A percentile compares a stretch with the other conserved stretches of the same genome.
phyloP scores from a whole-genome alignment of 139 green algal genomes.

The Pycnococcus provasolii region DNA sequence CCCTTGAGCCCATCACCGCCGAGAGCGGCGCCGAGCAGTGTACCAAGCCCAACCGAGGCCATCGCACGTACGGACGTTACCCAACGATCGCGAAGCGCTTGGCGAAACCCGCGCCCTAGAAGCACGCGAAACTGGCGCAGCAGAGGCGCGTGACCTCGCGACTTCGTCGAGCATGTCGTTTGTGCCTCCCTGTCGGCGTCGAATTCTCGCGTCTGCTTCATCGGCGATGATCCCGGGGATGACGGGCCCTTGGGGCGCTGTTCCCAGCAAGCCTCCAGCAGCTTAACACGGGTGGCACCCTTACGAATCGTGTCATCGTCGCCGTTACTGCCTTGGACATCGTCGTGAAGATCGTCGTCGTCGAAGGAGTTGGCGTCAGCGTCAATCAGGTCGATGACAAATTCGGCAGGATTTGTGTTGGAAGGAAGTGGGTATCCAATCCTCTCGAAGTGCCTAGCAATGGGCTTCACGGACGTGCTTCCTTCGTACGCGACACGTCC shows the following conservation, averaged over 20 bases:
- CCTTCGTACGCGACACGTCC: neutral
- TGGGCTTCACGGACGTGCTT: neutral
- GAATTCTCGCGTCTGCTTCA: too few species aligned
- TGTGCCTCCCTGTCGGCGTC: too few species aligned
- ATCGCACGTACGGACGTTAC: constrained; percentile 5
- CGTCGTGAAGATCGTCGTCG: too few species aligned
- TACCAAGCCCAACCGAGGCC: neutral
- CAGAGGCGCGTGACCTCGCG: neutral
- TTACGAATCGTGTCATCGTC: too few species aligned
- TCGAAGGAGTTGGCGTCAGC: neutral
- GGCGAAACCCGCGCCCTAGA: neutral
- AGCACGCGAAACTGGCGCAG: neutral
- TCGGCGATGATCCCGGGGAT: too few species aligned
- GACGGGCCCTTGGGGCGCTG: too few species aligned
- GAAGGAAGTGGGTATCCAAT: neutral
- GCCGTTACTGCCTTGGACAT: too few species aligned
- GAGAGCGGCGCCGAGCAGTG: constrained; percentile 15
- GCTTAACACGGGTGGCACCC: too few species aligned
- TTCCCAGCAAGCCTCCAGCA: too few species aligned
- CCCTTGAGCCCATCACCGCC: neutral
- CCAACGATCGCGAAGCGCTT: neutral
- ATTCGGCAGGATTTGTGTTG: neutral
- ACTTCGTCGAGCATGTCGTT: too few species aligned
- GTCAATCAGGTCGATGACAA: constrained; percentile 2
- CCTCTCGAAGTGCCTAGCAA: neutral